phyloP scores from a whole-genome alignment of 2,329 filamentous ascomycete species.

The Cladophialophora bantiana region DNA sequence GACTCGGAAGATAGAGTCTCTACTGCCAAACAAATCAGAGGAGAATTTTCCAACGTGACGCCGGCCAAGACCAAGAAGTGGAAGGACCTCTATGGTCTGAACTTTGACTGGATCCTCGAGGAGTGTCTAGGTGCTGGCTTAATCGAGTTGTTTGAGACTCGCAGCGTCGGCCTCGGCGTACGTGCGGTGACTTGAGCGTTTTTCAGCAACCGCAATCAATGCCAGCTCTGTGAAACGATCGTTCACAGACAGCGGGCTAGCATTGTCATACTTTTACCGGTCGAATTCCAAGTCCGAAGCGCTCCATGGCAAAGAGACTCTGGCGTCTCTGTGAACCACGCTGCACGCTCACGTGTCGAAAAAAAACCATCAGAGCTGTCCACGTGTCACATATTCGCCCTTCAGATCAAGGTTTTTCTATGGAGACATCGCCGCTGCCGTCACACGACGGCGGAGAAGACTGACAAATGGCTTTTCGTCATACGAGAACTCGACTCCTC shows the following conservation, averaged over 20 bases:
- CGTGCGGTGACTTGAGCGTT: conserved; percentile 41
- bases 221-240: background rate
- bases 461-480: background rate
- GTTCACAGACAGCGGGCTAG: background rate
- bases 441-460: background rate
- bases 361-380: background rate
- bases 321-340: background rate
- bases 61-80: conserved; percentile 69
- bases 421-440: background rate
- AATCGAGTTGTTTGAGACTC: conserved; percentile 69
- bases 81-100: conserved; percentile 65
- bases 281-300: background rate
- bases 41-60: conserved; percentile 63
- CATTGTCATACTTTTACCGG: background rate
- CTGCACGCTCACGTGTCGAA: background rate
- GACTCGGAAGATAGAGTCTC: conserved; percentile 54
- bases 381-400: background rate
- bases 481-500: background rate
- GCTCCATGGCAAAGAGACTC: background rate
- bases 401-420: background rate
- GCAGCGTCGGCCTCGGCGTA: conserved; percentile 65
- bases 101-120: conserved; percentile 67
- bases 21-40: conserved; percentile 60
- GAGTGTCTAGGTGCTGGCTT: conserved; percentile 67
- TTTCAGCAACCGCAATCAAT: background rate